Conservation (phyloP, 495 filamentous ascomycete genomes). For the Apiosordaria backusii region DNA sequence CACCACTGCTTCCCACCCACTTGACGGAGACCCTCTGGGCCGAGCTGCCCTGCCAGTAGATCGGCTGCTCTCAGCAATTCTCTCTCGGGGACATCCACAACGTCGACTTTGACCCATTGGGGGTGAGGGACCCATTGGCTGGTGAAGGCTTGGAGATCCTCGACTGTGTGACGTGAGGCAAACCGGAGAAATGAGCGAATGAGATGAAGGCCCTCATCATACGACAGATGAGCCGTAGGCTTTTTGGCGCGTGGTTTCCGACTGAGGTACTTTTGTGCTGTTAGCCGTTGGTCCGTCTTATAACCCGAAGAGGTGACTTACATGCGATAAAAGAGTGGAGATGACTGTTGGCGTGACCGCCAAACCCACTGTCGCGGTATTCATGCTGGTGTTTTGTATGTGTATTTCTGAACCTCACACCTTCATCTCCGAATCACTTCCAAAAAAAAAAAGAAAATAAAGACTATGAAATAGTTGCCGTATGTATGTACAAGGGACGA, state of each 20-base stretch:
- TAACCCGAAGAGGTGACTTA: conserved; percentile 40
- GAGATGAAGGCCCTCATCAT: conserved; percentile 88
- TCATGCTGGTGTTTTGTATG: conserved; percentile 42
- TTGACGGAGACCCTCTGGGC: conserved; percentile 63
- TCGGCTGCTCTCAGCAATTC: conserved; percentile 59
- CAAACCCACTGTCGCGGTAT: conserved; percentile 66
- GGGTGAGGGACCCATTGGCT: conserved; percentile 85
- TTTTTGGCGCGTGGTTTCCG: conserved; percentile 69
- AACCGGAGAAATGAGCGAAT: conserved; percentile 79
- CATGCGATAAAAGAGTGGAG: conserved; percentile 74
- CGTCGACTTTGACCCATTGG: conserved; percentile 77
- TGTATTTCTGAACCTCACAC: not conserved
- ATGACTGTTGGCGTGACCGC: conserved; percentile 77
- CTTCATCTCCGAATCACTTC: not conserved
- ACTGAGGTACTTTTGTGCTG: conserved; percentile 64
- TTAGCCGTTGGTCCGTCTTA: not conserved
- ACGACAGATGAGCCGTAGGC: conserved; percentile 82
- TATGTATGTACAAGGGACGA: too few relatives aligned
- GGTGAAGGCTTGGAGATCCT: conserved; percentile 88
- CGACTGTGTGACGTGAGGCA: conserved; percentile 81
- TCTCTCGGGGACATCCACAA: conserved; percentile 63
- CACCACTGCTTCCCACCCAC: conserved; percentile 88
- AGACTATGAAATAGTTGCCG: too few relatives aligned
- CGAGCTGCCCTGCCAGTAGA: conserved; percentile 64
- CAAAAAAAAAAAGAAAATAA: conserved; percentile 1